Evolutionary conservation across 768 basidiomycete species (phyloP).

Genomic region (Agrocybe chaxingu): DNA sequence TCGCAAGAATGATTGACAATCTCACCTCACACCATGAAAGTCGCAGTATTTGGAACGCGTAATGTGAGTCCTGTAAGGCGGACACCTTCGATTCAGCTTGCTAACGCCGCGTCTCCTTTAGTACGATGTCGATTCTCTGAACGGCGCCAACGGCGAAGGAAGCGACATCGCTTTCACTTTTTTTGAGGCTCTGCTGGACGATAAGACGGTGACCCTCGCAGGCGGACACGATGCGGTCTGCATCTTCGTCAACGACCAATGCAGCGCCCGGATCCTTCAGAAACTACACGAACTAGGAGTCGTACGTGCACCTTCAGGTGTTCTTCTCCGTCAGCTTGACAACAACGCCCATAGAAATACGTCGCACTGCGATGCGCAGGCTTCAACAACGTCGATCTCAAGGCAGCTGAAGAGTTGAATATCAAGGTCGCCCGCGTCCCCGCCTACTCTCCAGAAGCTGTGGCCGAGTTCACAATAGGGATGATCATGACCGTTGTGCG

Average conservation of each 20-base stretch:
- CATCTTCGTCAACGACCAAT: slow-evolving; percentile 42
- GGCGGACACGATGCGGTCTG: slow-evolving; percentile 36
- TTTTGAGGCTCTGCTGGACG: slow-evolving; percentile 34
- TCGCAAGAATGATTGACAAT: too few relatives aligned
- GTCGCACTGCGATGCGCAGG: slow-evolving; percentile 39
- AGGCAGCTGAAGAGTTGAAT: slow-evolving; percentile 23
- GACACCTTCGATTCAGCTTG: neutral
- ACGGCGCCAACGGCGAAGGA: slow-evolving; percentile 21
- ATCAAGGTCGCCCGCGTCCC: slow-evolving; percentile 40
- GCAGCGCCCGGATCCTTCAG: slow-evolving; percentile 30
- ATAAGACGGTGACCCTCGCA: slow-evolving; percentile 31
- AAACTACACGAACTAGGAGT: slow-evolving; percentile 30
- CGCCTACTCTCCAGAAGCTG: slow-evolving; percentile 41
- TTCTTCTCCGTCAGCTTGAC: neutral
- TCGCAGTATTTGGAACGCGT: slow-evolving; percentile 38
- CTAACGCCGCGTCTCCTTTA: slow-evolving; percentile 10
- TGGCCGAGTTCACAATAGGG: slow-evolving; percentile 44
- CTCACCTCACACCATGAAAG: slow-evolving; percentile 28
- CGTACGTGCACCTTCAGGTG: slow-evolving; percentile 19
- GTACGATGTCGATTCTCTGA: slow-evolving; percentile 37
- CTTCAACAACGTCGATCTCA: slow-evolving; percentile 40
- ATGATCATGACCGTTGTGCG: slow-evolving; percentile 43
- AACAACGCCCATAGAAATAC: slow-evolving; percentile 27
- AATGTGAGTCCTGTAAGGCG: slow-evolving; percentile 20
- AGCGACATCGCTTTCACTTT: slow-evolving; percentile 31